phyloP scores from a whole-genome alignment of 2,329 filamentous ascomycete genomes.

The Aureobasidium sp. region DNA sequence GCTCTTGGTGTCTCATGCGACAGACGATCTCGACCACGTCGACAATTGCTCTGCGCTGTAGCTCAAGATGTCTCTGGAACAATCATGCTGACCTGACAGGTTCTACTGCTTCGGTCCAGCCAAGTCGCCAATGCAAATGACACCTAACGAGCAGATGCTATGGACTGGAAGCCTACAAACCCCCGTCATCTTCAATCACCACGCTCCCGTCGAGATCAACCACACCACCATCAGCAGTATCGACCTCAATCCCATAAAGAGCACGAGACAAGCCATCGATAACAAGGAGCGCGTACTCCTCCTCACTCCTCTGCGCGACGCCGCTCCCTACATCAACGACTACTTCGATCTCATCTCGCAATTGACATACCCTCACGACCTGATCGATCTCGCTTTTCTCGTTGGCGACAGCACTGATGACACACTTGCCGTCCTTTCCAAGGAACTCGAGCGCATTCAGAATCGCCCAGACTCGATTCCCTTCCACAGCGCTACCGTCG shows the following conservation, averaged over 20 bases:
- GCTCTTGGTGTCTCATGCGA: background rate
- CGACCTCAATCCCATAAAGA: constrained; percentile 77
- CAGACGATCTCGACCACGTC: background rate
- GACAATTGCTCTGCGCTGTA: background rate
- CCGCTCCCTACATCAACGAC: constrained; percentile 70
- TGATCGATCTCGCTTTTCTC: constrained; percentile 92
- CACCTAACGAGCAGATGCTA: constrained; percentile 77
- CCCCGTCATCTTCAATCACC: constrained; percentile 93
- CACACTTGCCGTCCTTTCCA: constrained; percentile 76
- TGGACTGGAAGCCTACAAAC: constrained; percentile 88
- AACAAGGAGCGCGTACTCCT: constrained; percentile 88
- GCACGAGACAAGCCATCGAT: constrained; percentile 66
- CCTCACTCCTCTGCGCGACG: constrained; percentile 87
- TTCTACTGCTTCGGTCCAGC: constrained; percentile 96
- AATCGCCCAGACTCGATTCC: constrained; percentile 66
- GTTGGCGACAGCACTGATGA: constrained; percentile 89
- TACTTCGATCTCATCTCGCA: constrained; percentile 90
- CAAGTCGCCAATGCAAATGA: constrained; percentile 95
- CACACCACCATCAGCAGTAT: constrained; percentile 69
- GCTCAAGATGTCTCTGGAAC: background rate
- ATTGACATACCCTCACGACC: constrained; percentile 85
- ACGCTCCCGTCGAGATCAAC: constrained; percentile 80
- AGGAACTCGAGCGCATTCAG: constrained; percentile 84
- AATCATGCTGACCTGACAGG: constrained; percentile 42
- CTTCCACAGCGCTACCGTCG: constrained; percentile 76